Evolutionary conservation across 805 yeast species (phyloP), one percentile per base, ranked within the genome.

Genomic region (Komagataella phaffii): DNA sequence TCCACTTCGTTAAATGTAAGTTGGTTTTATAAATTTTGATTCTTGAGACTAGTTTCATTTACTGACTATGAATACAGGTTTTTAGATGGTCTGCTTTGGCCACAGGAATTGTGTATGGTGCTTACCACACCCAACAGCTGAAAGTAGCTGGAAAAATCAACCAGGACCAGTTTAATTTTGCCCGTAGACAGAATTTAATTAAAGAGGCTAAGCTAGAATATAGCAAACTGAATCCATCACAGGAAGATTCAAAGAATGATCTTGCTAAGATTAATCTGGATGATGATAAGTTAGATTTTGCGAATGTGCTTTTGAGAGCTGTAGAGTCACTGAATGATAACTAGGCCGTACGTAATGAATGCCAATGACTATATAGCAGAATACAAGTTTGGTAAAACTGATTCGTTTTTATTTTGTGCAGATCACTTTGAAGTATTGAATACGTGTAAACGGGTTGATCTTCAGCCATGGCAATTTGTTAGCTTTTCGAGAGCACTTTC

Each of bases 41-140:
- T 10, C 14, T 10, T 2, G 14, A 30, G 40, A 30, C 4, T 30
- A 30, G 6, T 7, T 10, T 30, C 40, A 30, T 8, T 8, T 30
- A 30, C 40, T 30, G 40, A 30, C 40, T 30, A 30, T 30, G 3
- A 10, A 8, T 30, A 43, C 55, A 85, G 85, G 89, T 90, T 64
- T 79, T 90, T 65, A 88, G 98, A 83, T 91, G 93, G 83, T 75
- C 95, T 59, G 84, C 95, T 52, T 78, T 91, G 59, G 91, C 86
- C 51, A 80, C 88, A 59, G 99, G 99, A 69, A 74, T 90, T 53
- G 76, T 80, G 55, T 88, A 87, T 72, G 99, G 99, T 61, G 86
- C 88, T 57, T 77, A 77, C 68, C 96, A 88, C 76, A 86, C 95
- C 70, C 72, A 78, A 64, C 68, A 75, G 51, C 76, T 88, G 61